These are phyloP conservation scores for Zizania palustris DNA, from an alignment of 202 grass and related monocot species.

Conservation along the genomic window DNA sequence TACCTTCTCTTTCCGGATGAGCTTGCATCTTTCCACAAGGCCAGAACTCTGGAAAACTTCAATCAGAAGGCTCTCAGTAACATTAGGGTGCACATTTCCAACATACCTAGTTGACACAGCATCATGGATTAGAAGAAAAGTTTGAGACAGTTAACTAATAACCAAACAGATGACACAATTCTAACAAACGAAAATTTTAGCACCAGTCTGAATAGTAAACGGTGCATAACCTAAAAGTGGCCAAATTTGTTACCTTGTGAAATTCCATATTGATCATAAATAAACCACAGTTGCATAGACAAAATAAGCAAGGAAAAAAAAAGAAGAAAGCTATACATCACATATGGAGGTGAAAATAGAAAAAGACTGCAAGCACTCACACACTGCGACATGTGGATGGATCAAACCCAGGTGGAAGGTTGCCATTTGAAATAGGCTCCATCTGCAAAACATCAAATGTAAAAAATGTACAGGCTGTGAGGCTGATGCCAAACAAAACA, in stretches of 20 bases:
- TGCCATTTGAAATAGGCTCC: slow-evolving; percentile 94
- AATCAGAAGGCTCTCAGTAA: slow-evolving; percentile 70
- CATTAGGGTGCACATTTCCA: slow-evolving; percentile 77
- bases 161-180: slow-evolving; percentile 16
- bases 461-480: slow-evolving; percentile 54
- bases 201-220: background rate
- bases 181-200: slow-evolving; percentile 20
- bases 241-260: background rate
- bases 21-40: slow-evolving; percentile 82
- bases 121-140: slow-evolving; percentile 25
- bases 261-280: background rate
- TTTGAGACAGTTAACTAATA: slow-evolving; percentile 11
- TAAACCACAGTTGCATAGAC: slow-evolving; percentile 21
- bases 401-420: slow-evolving; percentile 94
- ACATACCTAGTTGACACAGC: slow-evolving; percentile 65
- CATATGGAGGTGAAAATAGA: slow-evolving; percentile 50
- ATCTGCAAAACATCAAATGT: slow-evolving; percentile 81
- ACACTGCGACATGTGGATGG: slow-evolving; percentile 89
- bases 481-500: slow-evolving; percentile 39
- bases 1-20: slow-evolving; percentile 90
- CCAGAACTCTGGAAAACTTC: slow-evolving; percentile 83
- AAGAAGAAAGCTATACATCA: slow-evolving; percentile 18
- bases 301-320: background rate
- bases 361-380: slow-evolving; percentile 77
- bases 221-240: slow-evolving; percentile 18